phyloP scores from a whole-genome alignment of 768 basidiomycete genomes.

The Fomitopsis pulvina region DNA sequence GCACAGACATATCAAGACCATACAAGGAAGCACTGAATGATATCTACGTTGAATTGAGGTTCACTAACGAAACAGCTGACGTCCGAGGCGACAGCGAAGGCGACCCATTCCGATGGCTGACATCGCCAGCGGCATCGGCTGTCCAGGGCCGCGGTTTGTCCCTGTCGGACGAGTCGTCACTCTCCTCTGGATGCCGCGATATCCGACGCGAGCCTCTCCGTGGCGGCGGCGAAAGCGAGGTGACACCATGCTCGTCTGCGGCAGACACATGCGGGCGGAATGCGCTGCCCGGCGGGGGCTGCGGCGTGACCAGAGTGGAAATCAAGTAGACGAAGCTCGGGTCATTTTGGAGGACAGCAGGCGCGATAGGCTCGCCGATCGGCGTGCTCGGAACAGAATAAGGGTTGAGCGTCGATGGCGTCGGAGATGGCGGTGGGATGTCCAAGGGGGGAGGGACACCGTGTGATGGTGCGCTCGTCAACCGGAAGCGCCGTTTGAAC shows the following conservation, averaged over 20 bases:
- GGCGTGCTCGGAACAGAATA: slow-evolving; percentile 33
- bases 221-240: slow-evolving; percentile 57
- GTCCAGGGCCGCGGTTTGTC: neutral
- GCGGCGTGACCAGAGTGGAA: slow-evolving; percentile 25
- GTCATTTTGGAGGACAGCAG: slow-evolving; percentile 35
- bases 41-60: neutral
- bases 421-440: slow-evolving; percentile 18
- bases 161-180: slow-evolving; percentile 2
- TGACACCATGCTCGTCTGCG: slow-evolving; percentile 31
- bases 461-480: slow-evolving; percentile 54
- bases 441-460: slow-evolving; percentile 21
- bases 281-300: slow-evolving; percentile 13
- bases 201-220: slow-evolving; percentile 51
- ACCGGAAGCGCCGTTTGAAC: slow-evolving; percentile 59
- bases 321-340: slow-evolving; percentile 53
- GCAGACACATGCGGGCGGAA: slow-evolving; percentile 21
- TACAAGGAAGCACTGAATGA: neutral
- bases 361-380: slow-evolving; percentile 59
- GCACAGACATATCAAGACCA: neutral
- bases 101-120: neutral
- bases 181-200: slow-evolving; percentile 12
- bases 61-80: slow-evolving; percentile 4
- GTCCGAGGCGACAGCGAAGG: slow-evolving; percentile 1
- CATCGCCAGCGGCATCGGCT: neutral
- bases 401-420: slow-evolving; percentile 25